A percentile compares a stretch with the other conserved stretches of the same genome.
phyloP scores from a whole-genome alignment of 225 moss, liverwort and hornwort genomes.

The Ulota crispa region DNA sequence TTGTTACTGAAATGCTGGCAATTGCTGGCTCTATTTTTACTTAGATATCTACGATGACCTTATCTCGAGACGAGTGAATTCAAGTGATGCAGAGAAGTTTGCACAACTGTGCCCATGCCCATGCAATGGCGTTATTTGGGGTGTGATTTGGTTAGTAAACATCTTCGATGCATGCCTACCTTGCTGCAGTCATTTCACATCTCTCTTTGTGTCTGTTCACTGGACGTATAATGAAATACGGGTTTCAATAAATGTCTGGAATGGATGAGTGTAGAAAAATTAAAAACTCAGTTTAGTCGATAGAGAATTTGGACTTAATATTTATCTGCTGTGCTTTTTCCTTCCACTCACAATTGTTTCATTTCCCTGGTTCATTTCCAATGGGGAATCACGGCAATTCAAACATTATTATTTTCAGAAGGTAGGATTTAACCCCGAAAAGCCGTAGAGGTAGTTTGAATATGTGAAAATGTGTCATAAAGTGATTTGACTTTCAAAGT shows the following conservation, averaged over 20 bases:
- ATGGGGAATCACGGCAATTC: not conserved
- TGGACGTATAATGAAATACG: not conserved
- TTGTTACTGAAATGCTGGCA: conserved; percentile 12
- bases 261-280: not conserved
- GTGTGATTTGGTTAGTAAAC: conserved; percentile 78
- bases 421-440: not conserved
- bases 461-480: too few relatives aligned
- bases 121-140: conserved; percentile 92
- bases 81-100: conserved; percentile 97
- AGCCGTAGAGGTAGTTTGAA: too few relatives aligned
- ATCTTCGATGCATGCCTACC: not conserved
- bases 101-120: conserved; percentile 86
- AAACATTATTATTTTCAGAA: not conserved
- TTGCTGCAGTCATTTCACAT: not conserved
- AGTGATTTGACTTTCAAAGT: too few relatives aligned
- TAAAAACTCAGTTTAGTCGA: not conserved
- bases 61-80: conserved; percentile 91
- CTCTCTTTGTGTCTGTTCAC: not conserved
- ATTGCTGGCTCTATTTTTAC: conserved; percentile 15
- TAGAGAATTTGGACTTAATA: not conserved
- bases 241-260: not conserved
- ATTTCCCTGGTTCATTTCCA: not conserved
- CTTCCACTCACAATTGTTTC: not conserved
- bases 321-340: conserved; percentile 3
- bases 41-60: conserved; percentile 97